Conservation (phyloP, 2,329 filamentous ascomycete genomes). For the Curvularia verruculosa region DNA sequence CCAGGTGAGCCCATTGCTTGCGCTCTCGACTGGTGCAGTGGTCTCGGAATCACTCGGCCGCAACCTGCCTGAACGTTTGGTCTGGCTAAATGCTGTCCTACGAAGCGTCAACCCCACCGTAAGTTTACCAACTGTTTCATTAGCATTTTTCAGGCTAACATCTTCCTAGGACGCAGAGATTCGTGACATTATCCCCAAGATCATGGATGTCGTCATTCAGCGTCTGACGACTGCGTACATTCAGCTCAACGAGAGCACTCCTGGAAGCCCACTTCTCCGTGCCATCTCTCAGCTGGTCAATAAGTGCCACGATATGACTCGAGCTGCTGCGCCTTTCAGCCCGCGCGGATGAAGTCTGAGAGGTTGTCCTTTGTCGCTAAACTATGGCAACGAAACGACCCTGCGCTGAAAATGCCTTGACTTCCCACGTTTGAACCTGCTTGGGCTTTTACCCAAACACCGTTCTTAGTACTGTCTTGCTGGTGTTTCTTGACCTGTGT, state of each 20-base stretch:
- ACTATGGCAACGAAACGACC: conserved; percentile 6
- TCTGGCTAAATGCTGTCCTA: conserved; percentile 65
- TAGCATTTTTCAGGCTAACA: conserved; percentile 21
- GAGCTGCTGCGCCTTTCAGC: conserved; percentile 27
- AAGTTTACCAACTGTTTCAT: conserved; percentile 35
- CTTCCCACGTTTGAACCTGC: neutral
- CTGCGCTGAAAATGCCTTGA: conserved; percentile 41
- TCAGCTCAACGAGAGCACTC: conserved; percentile 59
- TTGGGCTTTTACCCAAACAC: neutral
- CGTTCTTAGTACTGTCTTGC: neutral
- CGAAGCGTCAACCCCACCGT: conserved; percentile 60
- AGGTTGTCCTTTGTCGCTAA: neutral
- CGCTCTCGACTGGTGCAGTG: conserved; percentile 67
- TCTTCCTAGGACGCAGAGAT: conserved; percentile 58
- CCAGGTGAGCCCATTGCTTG: conserved; percentile 62
- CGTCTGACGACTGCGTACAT: conserved; percentile 65
- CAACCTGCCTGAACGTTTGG: conserved; percentile 60
- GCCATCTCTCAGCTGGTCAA: conserved; percentile 56
- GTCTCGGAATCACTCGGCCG: conserved; percentile 63
- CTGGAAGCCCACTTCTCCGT: conserved; percentile 59
- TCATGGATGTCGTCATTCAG: conserved; percentile 65
- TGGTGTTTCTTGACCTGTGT: neutral
- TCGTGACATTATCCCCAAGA: conserved; percentile 61
- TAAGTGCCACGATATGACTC: conserved; percentile 43
- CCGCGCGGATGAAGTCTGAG: conserved; percentile 17